Evolutionary conservation across 2,329 filamentous ascomycete species (phyloP).

Genomic region (Madurella mycetomatis): DNA sequence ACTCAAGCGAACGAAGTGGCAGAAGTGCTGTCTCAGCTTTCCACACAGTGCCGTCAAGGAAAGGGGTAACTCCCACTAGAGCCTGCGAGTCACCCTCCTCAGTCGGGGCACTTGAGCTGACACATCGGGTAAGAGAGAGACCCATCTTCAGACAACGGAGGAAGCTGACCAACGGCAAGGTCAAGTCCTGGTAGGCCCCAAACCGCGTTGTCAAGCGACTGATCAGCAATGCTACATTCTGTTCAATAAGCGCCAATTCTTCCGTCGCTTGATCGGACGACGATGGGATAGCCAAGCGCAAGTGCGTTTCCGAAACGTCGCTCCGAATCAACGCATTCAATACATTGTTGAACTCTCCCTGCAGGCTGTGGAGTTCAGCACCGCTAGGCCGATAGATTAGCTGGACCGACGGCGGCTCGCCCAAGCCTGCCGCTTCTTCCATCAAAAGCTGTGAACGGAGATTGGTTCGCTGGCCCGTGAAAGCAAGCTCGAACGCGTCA

Average conservation of each 20-base stretch:
- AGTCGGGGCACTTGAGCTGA: constrained; percentile 38
- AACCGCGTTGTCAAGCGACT: constrained; percentile 66
- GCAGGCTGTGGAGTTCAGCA: constrained; percentile 66
- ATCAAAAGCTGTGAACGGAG: constrained; percentile 61
- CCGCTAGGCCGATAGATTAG: constrained; percentile 66
- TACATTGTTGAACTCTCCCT: constrained; percentile 78
- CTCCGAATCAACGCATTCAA: constrained; percentile 58
- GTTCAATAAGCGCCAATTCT: constrained; percentile 48
- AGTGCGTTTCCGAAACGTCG: constrained; percentile 38
- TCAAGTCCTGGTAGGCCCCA: constrained; percentile 79
- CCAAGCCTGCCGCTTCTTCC: constrained; percentile 59
- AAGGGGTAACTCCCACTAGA: constrained; percentile 48
- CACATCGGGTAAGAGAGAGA: constrained; percentile 56
- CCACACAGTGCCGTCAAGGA: constrained; percentile 47
- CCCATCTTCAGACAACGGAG: constrained; percentile 75
- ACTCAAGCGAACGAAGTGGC: constrained; percentile 41
- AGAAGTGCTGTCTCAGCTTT: constrained; percentile 22
- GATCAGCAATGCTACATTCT: constrained; percentile 64
- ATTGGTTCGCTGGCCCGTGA: constrained; percentile 65
- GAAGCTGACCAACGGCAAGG: constrained; percentile 71
- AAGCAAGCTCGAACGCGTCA: constrained; percentile 58
- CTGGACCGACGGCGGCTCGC: constrained; percentile 60
- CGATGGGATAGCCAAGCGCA: constrained; percentile 30
- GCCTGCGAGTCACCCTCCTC: constrained; percentile 25
- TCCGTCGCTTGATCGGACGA: constrained; percentile 34